A percentile compares a stretch with the other conserved stretches of the same genome.
phyloP scores from a whole-genome alignment of 768 basidiomycete genomes.

The Suillus bovinus region DNA sequence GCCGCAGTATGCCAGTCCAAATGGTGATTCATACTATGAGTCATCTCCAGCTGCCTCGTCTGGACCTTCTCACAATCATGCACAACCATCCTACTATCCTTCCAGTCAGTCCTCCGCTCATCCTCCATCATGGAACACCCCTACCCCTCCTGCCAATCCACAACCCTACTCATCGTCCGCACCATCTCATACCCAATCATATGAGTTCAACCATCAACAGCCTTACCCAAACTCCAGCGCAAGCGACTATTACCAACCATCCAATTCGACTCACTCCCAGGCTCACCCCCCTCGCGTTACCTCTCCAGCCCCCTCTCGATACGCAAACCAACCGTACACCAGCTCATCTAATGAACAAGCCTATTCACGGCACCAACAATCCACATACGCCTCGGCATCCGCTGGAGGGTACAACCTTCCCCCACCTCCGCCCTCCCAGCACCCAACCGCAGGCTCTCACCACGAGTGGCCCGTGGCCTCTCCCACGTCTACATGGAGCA shows the following conservation, averaged over 20 bases:
- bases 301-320: not conserved
- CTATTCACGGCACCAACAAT: not conserved
- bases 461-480: slow-evolving; percentile 11
- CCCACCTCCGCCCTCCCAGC: slow-evolving; percentile 16
- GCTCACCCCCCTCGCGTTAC: not conserved
- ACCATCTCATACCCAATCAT: slow-evolving; percentile 1
- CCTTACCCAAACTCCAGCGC: slow-evolving; percentile 1
- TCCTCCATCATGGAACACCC: slow-evolving; percentile 21
- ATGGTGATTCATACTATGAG: slow-evolving; percentile 26
- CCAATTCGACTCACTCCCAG: not conserved
- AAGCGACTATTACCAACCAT: slow-evolving; percentile 7
- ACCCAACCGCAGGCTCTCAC: slow-evolving; percentile 11
- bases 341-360: not conserved
- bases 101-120: slow-evolving; percentile 30
- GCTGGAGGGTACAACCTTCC: slow-evolving; percentile 8
- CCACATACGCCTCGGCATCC: not conserved
- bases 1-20: slow-evolving; percentile 22
- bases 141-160: slow-evolving; percentile 9
- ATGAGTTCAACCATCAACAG: slow-evolving; percentile 9
- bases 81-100: slow-evolving; percentile 21
- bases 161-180: slow-evolving; percentile 7
- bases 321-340: not conserved
- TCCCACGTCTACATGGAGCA: not conserved
- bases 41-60: slow-evolving; percentile 18
- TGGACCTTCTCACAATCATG: slow-evolving; percentile 14